Conservation (phyloP, 305 asterid species). For the Fraxinus angustifolia region DNA sequence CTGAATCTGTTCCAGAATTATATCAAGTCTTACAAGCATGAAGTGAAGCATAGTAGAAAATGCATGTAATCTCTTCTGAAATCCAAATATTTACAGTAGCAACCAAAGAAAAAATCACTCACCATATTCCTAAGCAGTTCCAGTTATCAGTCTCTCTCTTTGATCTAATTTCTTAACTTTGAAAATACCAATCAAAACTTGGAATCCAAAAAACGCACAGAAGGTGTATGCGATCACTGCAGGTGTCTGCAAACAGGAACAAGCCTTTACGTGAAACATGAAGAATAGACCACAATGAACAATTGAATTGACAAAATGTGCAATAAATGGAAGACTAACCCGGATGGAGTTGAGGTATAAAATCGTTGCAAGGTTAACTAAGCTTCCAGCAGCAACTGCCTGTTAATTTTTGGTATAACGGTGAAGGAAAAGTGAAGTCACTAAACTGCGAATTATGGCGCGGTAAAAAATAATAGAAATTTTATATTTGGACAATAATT, state of each 20-base stretch:
- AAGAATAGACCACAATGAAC: background rate
- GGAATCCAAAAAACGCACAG: constrained; percentile 72
- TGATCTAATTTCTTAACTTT: constrained; percentile 81
- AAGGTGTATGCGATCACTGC: constrained; percentile 59
- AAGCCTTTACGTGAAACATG: constrained; percentile 5
- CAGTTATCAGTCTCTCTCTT: constrained; percentile 76
- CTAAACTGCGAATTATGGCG: background rate
- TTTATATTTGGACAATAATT: background rate
- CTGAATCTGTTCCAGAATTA: constrained; percentile 6
- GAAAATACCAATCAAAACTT: constrained; percentile 68
- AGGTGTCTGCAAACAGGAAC: constrained; percentile 56
- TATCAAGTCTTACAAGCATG: background rate
- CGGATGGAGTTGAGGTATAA: constrained; percentile 64
- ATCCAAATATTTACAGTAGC: background rate
- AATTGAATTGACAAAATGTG: background rate
- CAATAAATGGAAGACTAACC: constrained; percentile 40
- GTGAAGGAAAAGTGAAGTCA: background rate
- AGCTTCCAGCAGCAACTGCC: constrained; percentile 98
- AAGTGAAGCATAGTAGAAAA: background rate
- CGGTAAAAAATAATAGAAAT: background rate
- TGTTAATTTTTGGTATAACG: constrained; percentile 28
- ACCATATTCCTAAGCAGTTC: constrained; percentile 74
- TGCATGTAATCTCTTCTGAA: background rate
- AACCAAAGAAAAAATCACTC: constrained; percentile 6
- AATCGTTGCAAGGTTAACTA: constrained; percentile 84